Evolutionary conservation across 202 grass and related monocot species (phyloP).

Genomic region (Sporobolus alterniflorus): DNA sequence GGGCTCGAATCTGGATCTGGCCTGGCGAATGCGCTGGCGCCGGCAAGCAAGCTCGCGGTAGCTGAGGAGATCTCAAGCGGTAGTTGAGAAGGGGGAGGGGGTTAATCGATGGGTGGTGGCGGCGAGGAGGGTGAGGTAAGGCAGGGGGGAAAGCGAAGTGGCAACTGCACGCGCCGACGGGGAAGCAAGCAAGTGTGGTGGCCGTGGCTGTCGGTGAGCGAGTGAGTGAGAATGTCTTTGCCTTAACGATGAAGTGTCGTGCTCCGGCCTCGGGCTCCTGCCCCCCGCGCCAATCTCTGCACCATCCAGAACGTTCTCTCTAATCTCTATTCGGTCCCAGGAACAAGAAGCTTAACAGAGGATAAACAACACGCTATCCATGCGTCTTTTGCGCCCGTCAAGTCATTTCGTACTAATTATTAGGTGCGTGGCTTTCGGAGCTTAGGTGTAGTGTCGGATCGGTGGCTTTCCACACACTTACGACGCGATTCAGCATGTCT

Average conservation of each 20-base stretch:
- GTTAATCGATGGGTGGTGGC: constrained; percentile 20
- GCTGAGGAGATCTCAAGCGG: constrained; percentile 35
- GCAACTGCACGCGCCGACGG: constrained; percentile 35
- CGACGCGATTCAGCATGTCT: neutral
- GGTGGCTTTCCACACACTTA: constrained; percentile 22
- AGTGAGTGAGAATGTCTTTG: neutral
- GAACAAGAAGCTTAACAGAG: neutral
- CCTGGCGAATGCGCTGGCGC: neutral
- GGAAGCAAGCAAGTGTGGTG: neutral
- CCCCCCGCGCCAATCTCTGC: neutral
- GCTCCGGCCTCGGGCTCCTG: neutral
- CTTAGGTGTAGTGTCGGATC: constrained; percentile 19
- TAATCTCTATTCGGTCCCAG: neutral
- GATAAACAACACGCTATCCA: constrained; percentile 1
- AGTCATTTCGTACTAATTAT: no score
- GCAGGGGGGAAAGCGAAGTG: constrained; percentile 41
- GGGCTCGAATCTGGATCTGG: constrained; percentile 46
- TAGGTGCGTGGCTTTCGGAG: neutral
- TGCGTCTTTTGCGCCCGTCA: neutral
- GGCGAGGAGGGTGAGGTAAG: constrained; percentile 28
- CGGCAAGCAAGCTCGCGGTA: neutral
- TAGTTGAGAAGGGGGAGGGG: neutral
- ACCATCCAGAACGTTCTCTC: constrained; percentile 15
- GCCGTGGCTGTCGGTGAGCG: constrained; percentile 31
- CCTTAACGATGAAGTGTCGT: constrained; percentile 36